These are phyloP conservation scores for Coniferiporia sulphurascens DNA, from an alignment of 1,284 basidiomycete species.

Conservation along the genomic window DNA sequence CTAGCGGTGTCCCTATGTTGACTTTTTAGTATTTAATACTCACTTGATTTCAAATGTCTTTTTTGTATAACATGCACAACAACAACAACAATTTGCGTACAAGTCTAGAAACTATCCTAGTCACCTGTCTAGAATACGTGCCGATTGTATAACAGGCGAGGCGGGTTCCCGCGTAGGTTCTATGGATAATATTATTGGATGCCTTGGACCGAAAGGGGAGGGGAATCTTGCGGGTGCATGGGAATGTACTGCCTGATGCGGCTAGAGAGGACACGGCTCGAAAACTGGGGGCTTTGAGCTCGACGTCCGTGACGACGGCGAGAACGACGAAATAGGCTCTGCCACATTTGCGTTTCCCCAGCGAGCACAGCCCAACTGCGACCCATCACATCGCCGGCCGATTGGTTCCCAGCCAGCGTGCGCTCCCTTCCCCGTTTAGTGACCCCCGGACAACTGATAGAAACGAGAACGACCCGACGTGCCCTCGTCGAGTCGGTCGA, in stretches of 20 bases:
- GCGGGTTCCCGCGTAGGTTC: not conserved
- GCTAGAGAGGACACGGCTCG: too few relatives aligned
- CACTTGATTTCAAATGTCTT: conserved; percentile 1
- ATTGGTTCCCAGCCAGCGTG: not conserved
- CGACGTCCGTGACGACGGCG: not conserved
- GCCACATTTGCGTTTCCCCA: not conserved
- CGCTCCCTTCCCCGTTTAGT: not conserved
- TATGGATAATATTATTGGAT: not conserved
- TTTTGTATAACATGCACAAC: conserved; percentile 8
- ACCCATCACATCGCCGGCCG: not conserved
- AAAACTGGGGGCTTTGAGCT: not conserved
- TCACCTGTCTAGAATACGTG: conserved; percentile 18
- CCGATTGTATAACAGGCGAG: conserved; percentile 3
- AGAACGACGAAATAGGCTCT: not conserved
- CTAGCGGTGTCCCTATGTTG: conserved; percentile 6
- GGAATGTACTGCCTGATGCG: too few relatives aligned
- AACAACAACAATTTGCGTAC: conserved; percentile 3
- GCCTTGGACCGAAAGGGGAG: too few relatives aligned
- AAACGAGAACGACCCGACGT: not conserved
- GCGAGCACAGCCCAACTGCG: not conserved
- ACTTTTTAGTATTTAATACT: conserved; percentile 12
- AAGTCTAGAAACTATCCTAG: conserved; percentile 7
- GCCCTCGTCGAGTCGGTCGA: not conserved
- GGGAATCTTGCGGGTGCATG: too few relatives aligned
- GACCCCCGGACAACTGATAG: not conserved